Conservation (phyloP, 352 stramenopile species). For the Phytophthora brassicae region DNA sequence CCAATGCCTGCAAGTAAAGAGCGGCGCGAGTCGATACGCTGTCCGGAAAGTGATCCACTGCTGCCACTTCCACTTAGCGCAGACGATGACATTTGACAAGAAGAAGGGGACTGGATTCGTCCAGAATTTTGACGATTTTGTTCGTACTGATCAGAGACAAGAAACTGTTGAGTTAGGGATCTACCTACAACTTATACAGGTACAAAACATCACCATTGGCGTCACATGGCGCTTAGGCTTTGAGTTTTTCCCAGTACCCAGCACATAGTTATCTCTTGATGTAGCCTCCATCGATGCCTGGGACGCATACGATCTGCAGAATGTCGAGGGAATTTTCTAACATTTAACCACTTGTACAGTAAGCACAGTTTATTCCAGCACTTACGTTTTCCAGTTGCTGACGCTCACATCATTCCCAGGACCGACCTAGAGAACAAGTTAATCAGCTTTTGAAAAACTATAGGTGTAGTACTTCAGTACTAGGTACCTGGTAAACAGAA, state of each 20-base stretch:
- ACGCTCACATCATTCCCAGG: slow-evolving; percentile 43
- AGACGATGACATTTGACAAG: slow-evolving; percentile 16
- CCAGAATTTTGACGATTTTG: slow-evolving; percentile 17
- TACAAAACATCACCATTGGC: slow-evolving; percentile 43
- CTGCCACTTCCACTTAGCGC: slow-evolving; percentile 27
- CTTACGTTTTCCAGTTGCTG: slow-evolving; percentile 75
- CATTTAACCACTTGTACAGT: no score
- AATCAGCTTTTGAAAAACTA: no score
- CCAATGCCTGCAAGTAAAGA: slow-evolving; percentile 79
- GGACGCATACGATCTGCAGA: slow-evolving; percentile 55
- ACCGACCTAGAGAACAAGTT: slow-evolving; percentile 37
- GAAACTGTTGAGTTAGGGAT: not conserved
- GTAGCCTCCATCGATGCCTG: slow-evolving; percentile 61
- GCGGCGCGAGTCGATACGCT: slow-evolving; percentile 48
- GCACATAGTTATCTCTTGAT: slow-evolving; percentile 43
- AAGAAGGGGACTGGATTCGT: slow-evolving; percentile 15
- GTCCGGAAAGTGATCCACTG: slow-evolving; percentile 38
- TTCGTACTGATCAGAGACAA: slow-evolving; percentile 25
- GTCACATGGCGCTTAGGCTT: slow-evolving; percentile 67
- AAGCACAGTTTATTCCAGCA: not conserved
- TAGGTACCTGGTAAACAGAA: slow-evolving; percentile 63
- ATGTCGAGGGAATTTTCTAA: no score
- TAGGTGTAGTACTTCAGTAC: no score
- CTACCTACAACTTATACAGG: not conserved
- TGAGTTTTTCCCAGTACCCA: slow-evolving; percentile 53